phyloP scores from a whole-genome alignment of 495 filamentous ascomycete species.

The Daldinia loculata region DNA sequence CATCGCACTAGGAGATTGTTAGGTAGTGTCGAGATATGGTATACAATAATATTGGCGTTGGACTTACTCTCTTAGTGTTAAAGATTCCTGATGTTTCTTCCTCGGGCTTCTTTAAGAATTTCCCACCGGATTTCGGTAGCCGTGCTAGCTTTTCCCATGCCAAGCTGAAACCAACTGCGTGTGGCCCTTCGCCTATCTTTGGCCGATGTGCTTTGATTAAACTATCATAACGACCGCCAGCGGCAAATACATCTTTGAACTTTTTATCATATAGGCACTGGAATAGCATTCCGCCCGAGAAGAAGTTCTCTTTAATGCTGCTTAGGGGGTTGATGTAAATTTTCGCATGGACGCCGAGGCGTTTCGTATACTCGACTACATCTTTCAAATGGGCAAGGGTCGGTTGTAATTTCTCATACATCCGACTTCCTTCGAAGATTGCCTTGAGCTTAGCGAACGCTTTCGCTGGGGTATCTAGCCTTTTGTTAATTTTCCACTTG shows the following conservation, averaged over 20 bases:
- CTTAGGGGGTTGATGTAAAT: constrained; percentile 86
- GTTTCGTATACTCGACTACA: constrained; percentile 76
- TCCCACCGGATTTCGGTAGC: constrained; percentile 67
- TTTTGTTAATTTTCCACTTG: constrained; percentile 22
- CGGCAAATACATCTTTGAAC: constrained; percentile 84
- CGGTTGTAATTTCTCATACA: constrained; percentile 70
- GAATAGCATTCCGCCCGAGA: constrained; percentile 86
- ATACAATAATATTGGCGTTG: background rate
- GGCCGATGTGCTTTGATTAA: constrained; percentile 77
- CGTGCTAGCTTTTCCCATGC: constrained; percentile 83
- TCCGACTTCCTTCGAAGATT: constrained; percentile 76
- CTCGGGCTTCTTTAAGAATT: constrained; percentile 72
- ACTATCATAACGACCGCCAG: constrained; percentile 90
- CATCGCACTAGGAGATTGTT: constrained; percentile 71
- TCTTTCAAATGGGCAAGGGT: constrained; percentile 81
- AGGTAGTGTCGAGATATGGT: constrained; percentile 4
- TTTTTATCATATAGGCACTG: constrained; percentile 91
- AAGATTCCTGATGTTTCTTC: constrained; percentile 66
- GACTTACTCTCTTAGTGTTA: constrained; percentile 68
- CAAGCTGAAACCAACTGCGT: constrained; percentile 92
- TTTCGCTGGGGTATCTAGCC: constrained; percentile 72
- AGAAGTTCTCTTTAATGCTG: constrained; percentile 93
- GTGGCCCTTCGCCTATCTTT: constrained; percentile 64
- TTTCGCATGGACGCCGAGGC: constrained; percentile 77
- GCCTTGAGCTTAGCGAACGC: constrained; percentile 74